Conservation (phyloP, 345 rosid genomes). For the Dipteronia dyeriana region DNA sequence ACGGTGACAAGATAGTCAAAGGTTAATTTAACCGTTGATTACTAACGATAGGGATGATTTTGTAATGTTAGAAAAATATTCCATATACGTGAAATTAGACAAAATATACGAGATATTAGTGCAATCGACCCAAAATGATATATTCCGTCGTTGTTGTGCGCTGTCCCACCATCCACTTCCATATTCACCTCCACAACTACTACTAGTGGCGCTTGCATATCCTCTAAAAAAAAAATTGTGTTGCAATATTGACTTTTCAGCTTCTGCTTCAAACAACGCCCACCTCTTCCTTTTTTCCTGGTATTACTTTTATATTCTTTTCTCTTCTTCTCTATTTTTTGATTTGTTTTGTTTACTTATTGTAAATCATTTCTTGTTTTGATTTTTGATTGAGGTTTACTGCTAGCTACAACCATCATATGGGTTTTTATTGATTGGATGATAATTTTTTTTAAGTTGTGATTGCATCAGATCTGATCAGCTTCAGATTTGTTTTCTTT, state of each 20-base stretch:
- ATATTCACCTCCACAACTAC: neutral
- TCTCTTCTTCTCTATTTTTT: neutral
- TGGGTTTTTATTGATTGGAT: constrained; percentile 14
- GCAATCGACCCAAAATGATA: no score
- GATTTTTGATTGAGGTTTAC: neutral
- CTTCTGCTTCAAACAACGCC: neutral
- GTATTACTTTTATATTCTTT: constrained; percentile 5
- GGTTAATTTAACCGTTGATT: no score
- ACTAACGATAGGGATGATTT: no score
- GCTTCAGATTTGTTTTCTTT: neutral
- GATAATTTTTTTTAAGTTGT: neutral
- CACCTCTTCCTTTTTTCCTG: neutral
- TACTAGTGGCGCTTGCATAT: neutral
- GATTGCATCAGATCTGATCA: constrained; percentile 24
- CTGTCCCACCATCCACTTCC: constrained; percentile 1
- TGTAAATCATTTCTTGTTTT: neutral
- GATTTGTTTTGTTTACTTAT: neutral
- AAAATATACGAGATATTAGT: no score
- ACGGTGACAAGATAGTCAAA: no score
- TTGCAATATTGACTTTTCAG: constrained; percentile 18
- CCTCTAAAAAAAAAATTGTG: no score
- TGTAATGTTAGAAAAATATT: no score
- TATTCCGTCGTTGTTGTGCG: neutral
- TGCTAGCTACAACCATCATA: neutral
- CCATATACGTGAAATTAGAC: no score